Conservation (phyloP, 75 land plant genomes). For the Cryptomeria japonica region DNA sequence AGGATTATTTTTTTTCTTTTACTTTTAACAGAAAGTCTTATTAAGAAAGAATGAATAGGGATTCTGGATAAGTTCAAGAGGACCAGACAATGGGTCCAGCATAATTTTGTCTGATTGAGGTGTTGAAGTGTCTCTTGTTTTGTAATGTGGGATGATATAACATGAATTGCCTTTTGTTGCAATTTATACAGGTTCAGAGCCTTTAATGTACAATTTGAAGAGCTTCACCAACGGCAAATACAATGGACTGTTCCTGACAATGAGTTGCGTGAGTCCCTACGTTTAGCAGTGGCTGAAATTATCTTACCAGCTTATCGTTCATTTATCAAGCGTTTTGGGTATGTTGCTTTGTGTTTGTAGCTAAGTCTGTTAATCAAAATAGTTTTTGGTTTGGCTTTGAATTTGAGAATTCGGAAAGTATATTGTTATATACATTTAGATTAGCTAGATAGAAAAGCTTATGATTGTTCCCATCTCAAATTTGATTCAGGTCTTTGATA, state of each 20-base stretch:
- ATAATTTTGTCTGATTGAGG: not conserved
- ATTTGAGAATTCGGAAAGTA: not conserved
- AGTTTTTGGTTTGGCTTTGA: not conserved
- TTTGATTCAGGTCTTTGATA: slow-evolving; percentile 53
- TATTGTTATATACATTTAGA: not conserved
- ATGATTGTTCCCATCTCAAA: not conserved
- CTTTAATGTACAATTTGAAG: slow-evolving; percentile 89
- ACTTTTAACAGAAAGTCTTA: not conserved
- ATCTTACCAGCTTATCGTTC: slow-evolving; percentile 80
- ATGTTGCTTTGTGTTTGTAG: slow-evolving; percentile 2
- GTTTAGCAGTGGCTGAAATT: slow-evolving; percentile 90
- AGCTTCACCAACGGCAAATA: slow-evolving; percentile 85
- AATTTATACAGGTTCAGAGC: slow-evolving; percentile 56
- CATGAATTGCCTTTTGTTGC: not conserved
- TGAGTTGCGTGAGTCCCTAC: slow-evolving; percentile 84
- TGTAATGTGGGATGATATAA: not conserved
- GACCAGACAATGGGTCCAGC: not conserved
- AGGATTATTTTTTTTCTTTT: not conserved
- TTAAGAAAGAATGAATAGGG: not conserved
- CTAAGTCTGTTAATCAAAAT: not conserved
- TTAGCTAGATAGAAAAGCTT: not conserved
- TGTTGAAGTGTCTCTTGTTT: not conserved
- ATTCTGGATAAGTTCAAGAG: not conserved
- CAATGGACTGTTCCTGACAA: slow-evolving; percentile 96
- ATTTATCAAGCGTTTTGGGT: slow-evolving; percentile 68